These are phyloP conservation scores for Leptographium wingfieldii DNA, from an alignment of 2,329 filamentous ascomycete species.

Conservation along the genomic window DNA sequence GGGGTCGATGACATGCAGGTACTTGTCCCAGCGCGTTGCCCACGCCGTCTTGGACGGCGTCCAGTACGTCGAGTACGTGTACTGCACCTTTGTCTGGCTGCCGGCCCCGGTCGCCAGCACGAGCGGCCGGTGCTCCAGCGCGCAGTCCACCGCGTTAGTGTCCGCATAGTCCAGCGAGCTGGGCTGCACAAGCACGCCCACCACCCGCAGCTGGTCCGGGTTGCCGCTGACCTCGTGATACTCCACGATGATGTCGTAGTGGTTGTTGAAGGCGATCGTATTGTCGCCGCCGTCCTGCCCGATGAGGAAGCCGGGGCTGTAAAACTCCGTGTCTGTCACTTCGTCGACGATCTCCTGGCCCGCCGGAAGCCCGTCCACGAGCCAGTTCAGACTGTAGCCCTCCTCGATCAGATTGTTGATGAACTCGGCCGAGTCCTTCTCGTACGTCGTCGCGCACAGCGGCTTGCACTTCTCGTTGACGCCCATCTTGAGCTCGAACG, in stretches of 20 bases:
- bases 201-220: conserved; percentile 65
- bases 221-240: conserved; percentile 68
- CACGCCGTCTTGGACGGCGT: conserved; percentile 71
- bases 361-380: conserved; percentile 86
- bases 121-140: conserved; percentile 42
- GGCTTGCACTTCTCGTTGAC: conserved; percentile 78
- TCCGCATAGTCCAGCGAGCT: conserved; percentile 52
- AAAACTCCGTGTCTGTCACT: conserved; percentile 65
- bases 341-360: conserved; percentile 72
- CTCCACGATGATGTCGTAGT: conserved; percentile 88
- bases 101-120: conserved; percentile 47
- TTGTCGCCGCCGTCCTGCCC: conserved; percentile 46
- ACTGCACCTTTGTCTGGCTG: conserved; percentile 52
- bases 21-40: conserved; percentile 98
- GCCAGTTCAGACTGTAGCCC: conserved; percentile 88
- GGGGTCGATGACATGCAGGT: conserved; percentile 90
- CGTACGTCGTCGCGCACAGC: conserved; percentile 56
- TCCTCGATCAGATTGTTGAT: conserved; percentile 72
- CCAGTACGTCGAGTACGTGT: conserved; percentile 92
- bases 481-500: conserved; percentile 78
- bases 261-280: conserved; percentile 61
- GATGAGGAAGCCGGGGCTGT: conserved; percentile 82
- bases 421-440: conserved; percentile 57
- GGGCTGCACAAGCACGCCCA: conserved; percentile 82
- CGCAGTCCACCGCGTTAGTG: conserved; percentile 50